These are phyloP conservation scores for Pythium periplocum DNA, from an alignment of 352 stramenopile species.

Conservation along the genomic window DNA sequence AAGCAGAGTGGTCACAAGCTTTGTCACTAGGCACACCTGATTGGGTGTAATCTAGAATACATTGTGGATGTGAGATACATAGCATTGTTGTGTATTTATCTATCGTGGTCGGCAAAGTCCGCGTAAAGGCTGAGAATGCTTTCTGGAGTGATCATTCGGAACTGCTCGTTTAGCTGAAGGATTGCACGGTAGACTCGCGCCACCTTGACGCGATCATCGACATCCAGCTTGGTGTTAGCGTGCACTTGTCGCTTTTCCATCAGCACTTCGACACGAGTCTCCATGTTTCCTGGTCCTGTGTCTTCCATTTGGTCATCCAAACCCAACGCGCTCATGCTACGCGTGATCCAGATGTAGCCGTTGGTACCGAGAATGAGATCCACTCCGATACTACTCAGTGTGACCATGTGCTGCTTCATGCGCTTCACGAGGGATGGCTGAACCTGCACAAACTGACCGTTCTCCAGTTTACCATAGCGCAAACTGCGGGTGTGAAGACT, in stretches of 20 bases:
- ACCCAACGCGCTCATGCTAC: constrained; percentile 55
- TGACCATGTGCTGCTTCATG: constrained; percentile 94
- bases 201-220: constrained; percentile 79
- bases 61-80: background rate
- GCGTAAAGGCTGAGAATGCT: constrained; percentile 87
- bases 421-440: constrained; percentile 88
- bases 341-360: constrained; percentile 94
- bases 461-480: constrained; percentile 94
- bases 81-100: constrained; percentile 16
- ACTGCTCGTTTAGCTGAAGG: constrained; percentile 81
- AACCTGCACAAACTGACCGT: constrained; percentile 90
- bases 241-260: constrained; percentile 90
- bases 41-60: no score
- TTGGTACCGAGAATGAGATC: constrained; percentile 94
- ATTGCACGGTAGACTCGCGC: constrained; percentile 88
- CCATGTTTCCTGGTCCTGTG: constrained; percentile 51
- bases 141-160: constrained; percentile 90
- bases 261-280: constrained; percentile 85
- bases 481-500: constrained; percentile 93
- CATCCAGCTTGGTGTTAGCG: constrained; percentile 62
- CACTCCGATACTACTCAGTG: constrained; percentile 66
- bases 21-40: constrained; percentile 26
- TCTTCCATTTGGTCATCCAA: constrained; percentile 38
- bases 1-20: background rate
- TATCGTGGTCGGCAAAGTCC: constrained; percentile 28